Percentiles rank a stretch among this genome's conserved stretches.
Conservation (phyloP, 495 filamentous ascomycete species). For the Diplogelasinospora grovesii region DNA sequence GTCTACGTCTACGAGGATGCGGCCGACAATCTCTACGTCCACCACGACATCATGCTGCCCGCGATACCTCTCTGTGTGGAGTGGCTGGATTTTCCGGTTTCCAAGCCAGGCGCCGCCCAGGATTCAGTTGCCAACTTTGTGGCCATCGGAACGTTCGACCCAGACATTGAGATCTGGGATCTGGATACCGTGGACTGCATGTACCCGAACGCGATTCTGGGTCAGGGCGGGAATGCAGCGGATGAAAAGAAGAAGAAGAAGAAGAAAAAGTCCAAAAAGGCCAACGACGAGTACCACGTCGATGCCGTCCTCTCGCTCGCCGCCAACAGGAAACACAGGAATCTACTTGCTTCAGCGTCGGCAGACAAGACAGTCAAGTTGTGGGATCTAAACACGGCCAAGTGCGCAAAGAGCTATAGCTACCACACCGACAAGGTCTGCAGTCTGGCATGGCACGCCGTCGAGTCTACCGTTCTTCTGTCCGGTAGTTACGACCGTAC, state of each 20-base stretch:
- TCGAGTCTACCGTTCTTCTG: slow-evolving; percentile 78
- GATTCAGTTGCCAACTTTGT: slow-evolving; percentile 74
- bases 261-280: slow-evolving; percentile 75
- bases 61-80: slow-evolving; percentile 93
- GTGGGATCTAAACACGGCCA: slow-evolving; percentile 88
- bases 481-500: slow-evolving; percentile 93
- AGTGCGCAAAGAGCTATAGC: slow-evolving; percentile 89
- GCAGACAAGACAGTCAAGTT: slow-evolving; percentile 96
- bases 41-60: slow-evolving; percentile 99
- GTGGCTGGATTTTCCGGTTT: slow-evolving; percentile 86
- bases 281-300: slow-evolving; percentile 87
- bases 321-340: slow-evolving; percentile 84
- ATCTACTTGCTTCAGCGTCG: slow-evolving; percentile 91
- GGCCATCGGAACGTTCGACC: slow-evolving; percentile 93
- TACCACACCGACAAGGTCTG: slow-evolving; percentile 95
- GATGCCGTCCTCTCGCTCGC: slow-evolving; percentile 88
- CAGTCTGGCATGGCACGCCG: slow-evolving; percentile 85
- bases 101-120: slow-evolving; percentile 52
- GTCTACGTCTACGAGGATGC: slow-evolving; percentile 95
- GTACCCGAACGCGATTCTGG: slow-evolving; percentile 95
- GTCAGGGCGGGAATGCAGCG: slow-evolving; percentile 57
- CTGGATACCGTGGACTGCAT: slow-evolving; percentile 92
- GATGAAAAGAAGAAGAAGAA: slow-evolving; percentile 69
- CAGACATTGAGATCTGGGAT: slow-evolving; percentile 98
- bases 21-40: slow-evolving; percentile 94